phyloP scores from a whole-genome alignment of 192 early-diverging fungal species.

The Coemansia aciculifera region DNA sequence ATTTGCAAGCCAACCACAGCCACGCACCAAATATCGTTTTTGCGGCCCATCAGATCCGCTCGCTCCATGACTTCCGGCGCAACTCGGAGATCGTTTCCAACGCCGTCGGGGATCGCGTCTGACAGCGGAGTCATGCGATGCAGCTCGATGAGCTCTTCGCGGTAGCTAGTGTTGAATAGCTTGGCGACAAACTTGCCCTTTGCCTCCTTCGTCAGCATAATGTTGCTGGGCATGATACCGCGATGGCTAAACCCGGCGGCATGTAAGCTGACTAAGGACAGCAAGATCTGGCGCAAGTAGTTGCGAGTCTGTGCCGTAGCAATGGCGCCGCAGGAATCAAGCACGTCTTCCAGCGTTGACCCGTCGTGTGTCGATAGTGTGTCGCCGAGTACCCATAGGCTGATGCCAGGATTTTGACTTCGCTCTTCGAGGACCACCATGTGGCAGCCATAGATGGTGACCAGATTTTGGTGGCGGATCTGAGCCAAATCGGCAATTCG shows the following conservation, averaged over 20 bases:
- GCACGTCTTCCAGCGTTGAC: constrained; percentile 62
- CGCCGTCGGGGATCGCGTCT: constrained; percentile 20
- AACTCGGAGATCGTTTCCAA: constrained; percentile 49
- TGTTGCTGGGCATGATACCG: constrained; percentile 41
- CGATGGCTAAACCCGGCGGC: constrained; percentile 67
- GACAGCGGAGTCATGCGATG: constrained; percentile 48
- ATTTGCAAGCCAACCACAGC: constrained; percentile 70
- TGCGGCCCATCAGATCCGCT: constrained; percentile 63
- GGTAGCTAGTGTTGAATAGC: constrained; percentile 66
- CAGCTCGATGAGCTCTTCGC: constrained; percentile 60
- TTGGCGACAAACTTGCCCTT: constrained; percentile 51
- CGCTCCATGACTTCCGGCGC: constrained; percentile 66
- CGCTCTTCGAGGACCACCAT: constrained; percentile 44
- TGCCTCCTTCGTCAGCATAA: constrained; percentile 38
- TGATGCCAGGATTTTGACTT: constrained; percentile 22
- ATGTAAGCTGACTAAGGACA: constrained; percentile 65
- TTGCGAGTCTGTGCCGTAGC: constrained; percentile 58
- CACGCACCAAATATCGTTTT: constrained; percentile 76
- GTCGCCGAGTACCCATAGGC: constrained; percentile 42
- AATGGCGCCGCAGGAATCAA: constrained; percentile 65
- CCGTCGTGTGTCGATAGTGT: constrained; percentile 33
- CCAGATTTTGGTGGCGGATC: constrained; percentile 62
- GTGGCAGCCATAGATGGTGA: constrained; percentile 60
- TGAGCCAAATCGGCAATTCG: constrained; percentile 36
- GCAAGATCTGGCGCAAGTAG: constrained; percentile 69